phyloP scores from a whole-genome alignment of 164 flowering plant genomes.

The Saururus chinensis region DNA sequence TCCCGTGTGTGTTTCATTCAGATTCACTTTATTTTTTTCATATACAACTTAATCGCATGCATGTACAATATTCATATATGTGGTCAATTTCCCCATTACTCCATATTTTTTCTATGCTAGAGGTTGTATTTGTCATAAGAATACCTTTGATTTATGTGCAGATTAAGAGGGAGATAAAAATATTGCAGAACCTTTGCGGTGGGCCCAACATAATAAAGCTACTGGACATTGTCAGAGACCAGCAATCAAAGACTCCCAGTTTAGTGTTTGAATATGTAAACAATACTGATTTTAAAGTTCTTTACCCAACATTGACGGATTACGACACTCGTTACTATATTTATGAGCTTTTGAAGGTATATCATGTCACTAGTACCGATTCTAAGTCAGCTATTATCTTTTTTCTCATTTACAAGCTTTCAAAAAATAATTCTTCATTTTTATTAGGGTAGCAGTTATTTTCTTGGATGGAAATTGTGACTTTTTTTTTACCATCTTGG shows the following conservation, averaged over 20 bases:
- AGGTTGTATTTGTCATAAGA: not conserved
- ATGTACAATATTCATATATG: not conserved
- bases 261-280: slow-evolving; percentile 93
- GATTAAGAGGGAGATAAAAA: slow-evolving; percentile 97
- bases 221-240: slow-evolving; percentile 96
- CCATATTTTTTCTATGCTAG: not conserved
- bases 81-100: not conserved
- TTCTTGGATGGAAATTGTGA: not conserved
- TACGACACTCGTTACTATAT: slow-evolving; percentile 84
- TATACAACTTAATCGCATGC: too few species aligned
- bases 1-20: too few species aligned
- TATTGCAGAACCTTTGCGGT: slow-evolving; percentile 92
- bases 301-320: slow-evolving; percentile 94
- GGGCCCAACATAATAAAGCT: slow-evolving; percentile 96
- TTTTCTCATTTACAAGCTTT: not conserved
- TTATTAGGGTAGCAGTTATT: not conserved
- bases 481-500: not conserved
- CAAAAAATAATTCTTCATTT: not conserved
- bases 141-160: slow-evolving; percentile 19
- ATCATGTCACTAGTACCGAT: not conserved
- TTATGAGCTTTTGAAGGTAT: slow-evolving; percentile 87
- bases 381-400: too few species aligned
- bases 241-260: slow-evolving; percentile 98
- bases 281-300: slow-evolving; percentile 90
- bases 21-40: too few species aligned